Percentiles rank a stretch among this genome's conserved stretches.
phyloP scores from a whole-genome alignment of 148 eudicot genomes.

The Chenopodium berlandieri region DNA sequence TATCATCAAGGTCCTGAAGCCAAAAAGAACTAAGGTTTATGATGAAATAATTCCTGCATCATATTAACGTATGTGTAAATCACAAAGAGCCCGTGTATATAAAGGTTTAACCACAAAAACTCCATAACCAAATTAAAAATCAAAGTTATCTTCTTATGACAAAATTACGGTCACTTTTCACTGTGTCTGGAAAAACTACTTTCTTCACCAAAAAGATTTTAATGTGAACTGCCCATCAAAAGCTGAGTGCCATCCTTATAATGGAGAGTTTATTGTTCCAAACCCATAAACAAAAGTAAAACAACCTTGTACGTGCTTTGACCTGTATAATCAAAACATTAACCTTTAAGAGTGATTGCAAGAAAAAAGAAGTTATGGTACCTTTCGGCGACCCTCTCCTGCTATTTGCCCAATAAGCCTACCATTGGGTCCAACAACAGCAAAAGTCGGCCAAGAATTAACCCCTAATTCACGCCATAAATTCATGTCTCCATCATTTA shows the following conservation, averaged over 20 bases:
- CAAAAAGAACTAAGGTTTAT: constrained; percentile 8
- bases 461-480: constrained; percentile 93
- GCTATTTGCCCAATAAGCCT: constrained; percentile 78
- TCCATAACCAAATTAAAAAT: neutral
- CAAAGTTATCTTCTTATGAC: neutral
- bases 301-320: neutral
- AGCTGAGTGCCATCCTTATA: too few species aligned
- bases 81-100: too few species aligned
- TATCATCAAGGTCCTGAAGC: constrained; percentile 78
- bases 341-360: constrained; percentile 4
- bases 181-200: neutral
- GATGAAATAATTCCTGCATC: neutral
- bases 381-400: constrained; percentile 96
- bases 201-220: neutral
- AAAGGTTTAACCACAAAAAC: neutral
- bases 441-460: constrained; percentile 96
- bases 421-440: constrained; percentile 86
- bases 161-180: neutral
- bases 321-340: neutral
- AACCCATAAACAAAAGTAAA: neutral
- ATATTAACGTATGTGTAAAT: neutral
- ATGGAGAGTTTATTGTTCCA: neutral
- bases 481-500: constrained; percentile 97
- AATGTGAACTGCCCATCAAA: neutral
- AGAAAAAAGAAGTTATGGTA: constrained; percentile 27